Evolutionary conservation across 768 basidiomycete species (phyloP).

Genomic region (Suillus spraguei): DNA sequence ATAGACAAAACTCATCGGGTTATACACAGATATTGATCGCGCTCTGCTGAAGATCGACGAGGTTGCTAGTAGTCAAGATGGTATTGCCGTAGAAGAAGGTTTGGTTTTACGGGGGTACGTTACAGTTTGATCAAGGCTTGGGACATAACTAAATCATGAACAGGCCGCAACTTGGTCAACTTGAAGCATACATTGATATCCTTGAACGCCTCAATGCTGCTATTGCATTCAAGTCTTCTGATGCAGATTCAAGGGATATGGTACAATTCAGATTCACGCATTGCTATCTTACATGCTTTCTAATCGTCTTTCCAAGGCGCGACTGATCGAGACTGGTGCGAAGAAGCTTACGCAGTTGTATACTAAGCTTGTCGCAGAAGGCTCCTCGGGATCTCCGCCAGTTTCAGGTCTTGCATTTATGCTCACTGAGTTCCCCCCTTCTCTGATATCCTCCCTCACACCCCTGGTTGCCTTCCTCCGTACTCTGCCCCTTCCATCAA

Average conservation of each 20-base stretch:
- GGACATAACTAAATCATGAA: not conserved
- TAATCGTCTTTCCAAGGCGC: constrained; percentile 42
- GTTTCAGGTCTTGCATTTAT: constrained; percentile 59
- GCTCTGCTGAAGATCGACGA: constrained; percentile 80
- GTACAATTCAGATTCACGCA: constrained; percentile 32
- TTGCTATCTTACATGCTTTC: not conserved
- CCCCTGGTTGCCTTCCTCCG: constrained; percentile 73
- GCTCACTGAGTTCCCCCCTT: constrained; percentile 55
- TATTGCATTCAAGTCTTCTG: constrained; percentile 73
- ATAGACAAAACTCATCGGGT: not conserved
- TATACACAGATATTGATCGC: constrained; percentile 71
- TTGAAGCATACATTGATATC: constrained; percentile 67
- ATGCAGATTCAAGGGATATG: constrained; percentile 55
- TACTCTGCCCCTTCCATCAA: constrained; percentile 71
- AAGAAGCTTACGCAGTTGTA: constrained; percentile 82
- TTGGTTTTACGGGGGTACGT: constrained; percentile 74
- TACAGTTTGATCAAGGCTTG: constrained; percentile 10
- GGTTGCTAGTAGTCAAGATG: constrained; percentile 73
- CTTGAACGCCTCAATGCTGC: constrained; percentile 77
- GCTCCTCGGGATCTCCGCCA: constrained; percentile 74
- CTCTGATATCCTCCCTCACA: constrained; percentile 52
- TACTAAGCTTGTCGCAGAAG: constrained; percentile 88
- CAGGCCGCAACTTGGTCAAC: constrained; percentile 73
- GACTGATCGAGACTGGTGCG: constrained; percentile 78
- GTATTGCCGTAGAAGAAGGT: constrained; percentile 76